A percentile compares a stretch with the other conserved stretches of the same genome.
These are phyloP conservation scores for Aspergillus kassunensis DNA, from an alignment of 495 filamentous ascomycete genomes.

Conservation along the genomic window DNA sequence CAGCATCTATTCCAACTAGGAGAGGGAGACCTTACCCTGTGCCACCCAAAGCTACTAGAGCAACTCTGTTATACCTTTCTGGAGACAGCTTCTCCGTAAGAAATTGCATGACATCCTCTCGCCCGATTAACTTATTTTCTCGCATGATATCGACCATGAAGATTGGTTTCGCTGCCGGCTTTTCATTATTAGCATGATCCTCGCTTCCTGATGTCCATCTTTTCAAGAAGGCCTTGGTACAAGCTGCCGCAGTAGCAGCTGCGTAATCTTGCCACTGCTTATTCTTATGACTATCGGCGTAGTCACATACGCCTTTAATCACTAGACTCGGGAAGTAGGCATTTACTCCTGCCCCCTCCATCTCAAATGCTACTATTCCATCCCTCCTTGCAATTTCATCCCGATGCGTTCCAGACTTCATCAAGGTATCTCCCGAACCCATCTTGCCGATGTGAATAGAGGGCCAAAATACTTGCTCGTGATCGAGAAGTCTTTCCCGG, in stretches of 20 bases:
- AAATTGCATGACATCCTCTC: background rate
- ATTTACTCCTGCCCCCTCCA: slow-evolving; percentile 36
- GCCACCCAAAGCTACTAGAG: background rate
- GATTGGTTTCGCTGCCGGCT: background rate
- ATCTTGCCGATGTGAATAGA: slow-evolving; percentile 23
- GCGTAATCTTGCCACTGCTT: slow-evolving; percentile 40
- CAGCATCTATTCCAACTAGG: background rate
- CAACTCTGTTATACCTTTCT: background rate
- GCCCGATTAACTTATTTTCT: background rate
- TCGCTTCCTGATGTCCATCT: background rate
- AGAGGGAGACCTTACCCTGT: background rate
- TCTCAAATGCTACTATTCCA: slow-evolving; percentile 36
- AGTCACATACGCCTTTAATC: slow-evolving; percentile 37
- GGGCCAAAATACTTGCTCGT: background rate
- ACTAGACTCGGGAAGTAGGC: slow-evolving; percentile 25
- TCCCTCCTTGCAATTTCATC: slow-evolving; percentile 20
- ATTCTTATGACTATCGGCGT: slow-evolving; percentile 42
- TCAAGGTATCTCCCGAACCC: slow-evolving; percentile 28
- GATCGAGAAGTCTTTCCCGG: background rate
- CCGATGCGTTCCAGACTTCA: slow-evolving; percentile 27
- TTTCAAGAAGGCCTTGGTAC: slow-evolving; percentile 20
- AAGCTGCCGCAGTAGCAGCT: slow-evolving; percentile 27
- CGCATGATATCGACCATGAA: background rate
- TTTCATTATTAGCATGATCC: too few species aligned
- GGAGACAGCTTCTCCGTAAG: background rate